These are phyloP conservation scores for Avena eriantha DNA, from an alignment of 176 grass and related monocot species.

Conservation along the genomic window DNA sequence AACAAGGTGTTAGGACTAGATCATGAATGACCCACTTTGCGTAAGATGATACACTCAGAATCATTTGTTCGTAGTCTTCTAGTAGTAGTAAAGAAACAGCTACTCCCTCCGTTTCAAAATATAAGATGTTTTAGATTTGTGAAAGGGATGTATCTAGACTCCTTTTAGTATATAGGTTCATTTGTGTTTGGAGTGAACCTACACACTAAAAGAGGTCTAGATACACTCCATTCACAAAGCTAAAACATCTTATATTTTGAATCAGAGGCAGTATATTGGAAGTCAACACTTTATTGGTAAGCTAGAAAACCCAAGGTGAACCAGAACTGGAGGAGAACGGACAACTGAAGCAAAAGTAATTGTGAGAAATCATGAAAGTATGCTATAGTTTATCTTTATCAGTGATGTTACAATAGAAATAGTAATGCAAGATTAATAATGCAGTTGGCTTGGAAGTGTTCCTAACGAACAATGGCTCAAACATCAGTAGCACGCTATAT, in stretches of 20 bases:
- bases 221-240: no score
- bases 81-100: background rate
- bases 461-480: background rate
- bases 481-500: background rate
- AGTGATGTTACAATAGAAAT: background rate
- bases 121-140: no score
- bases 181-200: no score
- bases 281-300: slow-evolving; percentile 3
- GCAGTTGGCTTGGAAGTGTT: background rate
- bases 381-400: background rate
- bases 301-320: background rate
- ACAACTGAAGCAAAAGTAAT: slow-evolving; percentile 2
- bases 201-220: no score
- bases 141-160: no score
- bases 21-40: background rate
- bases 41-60: background rate
- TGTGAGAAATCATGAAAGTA: slow-evolving; percentile 25
- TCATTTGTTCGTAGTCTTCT: background rate
- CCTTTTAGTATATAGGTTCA: no score
- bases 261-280: background rate
- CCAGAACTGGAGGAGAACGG: background rate
- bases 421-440: background rate
- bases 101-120: no score
- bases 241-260: no score
- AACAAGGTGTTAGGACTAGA: background rate